Base-by-base conservation (phyloP, 805 yeast species). In the Wickerhamomyces sydowiorum region DNA sequence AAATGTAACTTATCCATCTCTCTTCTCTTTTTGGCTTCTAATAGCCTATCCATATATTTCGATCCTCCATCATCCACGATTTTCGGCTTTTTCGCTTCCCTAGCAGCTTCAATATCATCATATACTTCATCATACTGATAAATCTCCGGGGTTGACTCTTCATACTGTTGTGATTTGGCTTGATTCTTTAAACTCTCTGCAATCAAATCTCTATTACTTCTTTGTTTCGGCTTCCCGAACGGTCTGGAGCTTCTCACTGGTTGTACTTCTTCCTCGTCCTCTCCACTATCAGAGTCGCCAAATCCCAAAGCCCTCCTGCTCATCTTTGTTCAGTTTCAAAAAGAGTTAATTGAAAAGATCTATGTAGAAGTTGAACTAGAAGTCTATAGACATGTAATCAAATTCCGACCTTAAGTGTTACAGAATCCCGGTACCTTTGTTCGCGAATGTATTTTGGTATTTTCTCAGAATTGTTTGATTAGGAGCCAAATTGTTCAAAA, bases 71-170 rank as follows among this genome's bases (percentile, higher is more conserved):
- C 8, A 1, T 36, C 37, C 41, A 46, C n/a, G 46, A 9, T 48
- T 40, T 40, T 46, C 40, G n/a, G 41, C 38, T 39, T 48, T 44
- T 50, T 41, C 49, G 28, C 7, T 44, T 44, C 30, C 54, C 50
- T 17, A 59, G 56, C 15, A 54, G 50, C 23, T 38, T 68, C 66
- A 52, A 74, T 65, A 4, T 59, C 56, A 32, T 74, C 80, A 42
- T 68, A 70, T 1, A 67, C 69, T 37, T 69, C 78, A 44, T 74
- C 81, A 46, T 71, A 75, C 13, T 61, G 66, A 45, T 65, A 71
- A 3, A 56, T 44, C 4, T 61, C 43, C 7, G 38, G 42, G 18
- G 49, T 45, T 3, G 46, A 46, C 19, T 50, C 50, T 22, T 44
- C 49, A 5, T 31, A 27, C 9, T 33, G 37, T 22, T 20, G 22